Evolutionary conservation across 352 stramenopile genomes (phyloP).

Genomic region (Phytophthora pistaciae): DNA sequence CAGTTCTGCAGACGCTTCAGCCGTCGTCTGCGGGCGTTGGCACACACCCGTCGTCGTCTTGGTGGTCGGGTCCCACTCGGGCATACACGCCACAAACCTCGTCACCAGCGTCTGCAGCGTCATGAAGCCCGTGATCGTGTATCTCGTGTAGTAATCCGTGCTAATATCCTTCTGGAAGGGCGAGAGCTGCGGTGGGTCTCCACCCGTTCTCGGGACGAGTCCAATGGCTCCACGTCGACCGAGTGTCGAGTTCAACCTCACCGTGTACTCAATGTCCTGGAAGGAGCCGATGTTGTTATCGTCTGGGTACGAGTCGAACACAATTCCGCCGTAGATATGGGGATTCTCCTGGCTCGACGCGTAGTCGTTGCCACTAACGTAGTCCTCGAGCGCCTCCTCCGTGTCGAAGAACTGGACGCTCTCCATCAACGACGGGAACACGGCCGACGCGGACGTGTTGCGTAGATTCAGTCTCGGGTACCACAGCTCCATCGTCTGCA

Average conservation of each 20-base stretch:
- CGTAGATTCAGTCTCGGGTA: conserved; percentile 46
- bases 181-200: conserved; percentile 31
- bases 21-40: conserved; percentile 26
- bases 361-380: conserved; percentile 61
- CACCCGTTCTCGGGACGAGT: conserved; percentile 31
- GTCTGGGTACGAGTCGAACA: conserved; percentile 59
- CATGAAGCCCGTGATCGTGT: conserved; percentile 35
- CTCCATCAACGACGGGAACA: conserved; percentile 63
- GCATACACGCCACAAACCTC: conserved; percentile 34
- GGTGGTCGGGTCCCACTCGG: conserved; percentile 25
- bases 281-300: conserved; percentile 42
- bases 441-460: conserved; percentile 28
- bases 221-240: conserved; percentile 18
- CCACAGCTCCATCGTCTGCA: conserved; percentile 70
- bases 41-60: conserved; percentile 29
- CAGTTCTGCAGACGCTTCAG: conserved; percentile 34
- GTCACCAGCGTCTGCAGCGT: conserved; percentile 35
- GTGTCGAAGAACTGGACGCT: conserved; percentile 72
- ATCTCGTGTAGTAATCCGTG: conserved; percentile 28
- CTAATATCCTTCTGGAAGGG: conserved; percentile 34
- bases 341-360: conserved; percentile 54
- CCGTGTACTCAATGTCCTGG: conserved; percentile 54
- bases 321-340: conserved; percentile 69
- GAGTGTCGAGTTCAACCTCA: conserved; percentile 59
- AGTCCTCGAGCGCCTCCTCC: conserved; percentile 52